These are phyloP conservation scores for Cercospora berteroae DNA, from an alignment of 2,329 filamentous ascomycete species.

Conservation along the genomic window DNA sequence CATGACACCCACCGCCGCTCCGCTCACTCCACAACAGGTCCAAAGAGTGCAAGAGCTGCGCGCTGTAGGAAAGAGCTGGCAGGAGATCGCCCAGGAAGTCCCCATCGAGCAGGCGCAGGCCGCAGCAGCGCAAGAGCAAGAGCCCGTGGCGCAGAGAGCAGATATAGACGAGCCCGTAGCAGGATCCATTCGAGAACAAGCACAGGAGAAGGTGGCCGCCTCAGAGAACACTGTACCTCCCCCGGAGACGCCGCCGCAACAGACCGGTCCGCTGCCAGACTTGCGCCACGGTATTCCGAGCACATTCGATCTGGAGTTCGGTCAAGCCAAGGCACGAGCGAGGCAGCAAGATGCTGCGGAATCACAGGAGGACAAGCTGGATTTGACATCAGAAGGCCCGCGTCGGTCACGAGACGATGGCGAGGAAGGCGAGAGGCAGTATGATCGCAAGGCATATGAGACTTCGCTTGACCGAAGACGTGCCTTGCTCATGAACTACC, in stretches of 20 bases:
- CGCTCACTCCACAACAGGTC: background rate
- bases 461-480: constrained; percentile 86
- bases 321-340: constrained; percentile 40
- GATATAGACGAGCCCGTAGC: constrained; percentile 33
- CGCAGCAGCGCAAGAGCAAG: constrained; percentile 17
- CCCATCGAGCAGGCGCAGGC: constrained; percentile 6
- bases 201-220: constrained; percentile 31
- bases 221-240: constrained; percentile 28
- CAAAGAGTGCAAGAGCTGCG: constrained; percentile 7
- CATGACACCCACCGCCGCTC: constrained; percentile 8
- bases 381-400: constrained; percentile 24
- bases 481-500: constrained; percentile 70
- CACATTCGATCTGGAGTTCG: constrained; percentile 76
- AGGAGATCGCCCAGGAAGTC: constrained; percentile 11
- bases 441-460: constrained; percentile 78
- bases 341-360: constrained; percentile 31
- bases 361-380: constrained; percentile 31
- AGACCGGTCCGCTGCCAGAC: constrained; percentile 71
- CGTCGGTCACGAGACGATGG: constrained; percentile 36
- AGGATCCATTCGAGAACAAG: constrained; percentile 28
- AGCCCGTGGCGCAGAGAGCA: constrained; percentile 34
- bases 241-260: constrained; percentile 17
- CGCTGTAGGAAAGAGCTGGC: constrained; percentile 12
- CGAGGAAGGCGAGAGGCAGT: constrained; percentile 61
- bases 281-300: constrained; percentile 93